Evolutionary conservation across 192 early-diverging fungal species (phyloP).

Genomic region (Rhizoclosmatium sp.): DNA sequence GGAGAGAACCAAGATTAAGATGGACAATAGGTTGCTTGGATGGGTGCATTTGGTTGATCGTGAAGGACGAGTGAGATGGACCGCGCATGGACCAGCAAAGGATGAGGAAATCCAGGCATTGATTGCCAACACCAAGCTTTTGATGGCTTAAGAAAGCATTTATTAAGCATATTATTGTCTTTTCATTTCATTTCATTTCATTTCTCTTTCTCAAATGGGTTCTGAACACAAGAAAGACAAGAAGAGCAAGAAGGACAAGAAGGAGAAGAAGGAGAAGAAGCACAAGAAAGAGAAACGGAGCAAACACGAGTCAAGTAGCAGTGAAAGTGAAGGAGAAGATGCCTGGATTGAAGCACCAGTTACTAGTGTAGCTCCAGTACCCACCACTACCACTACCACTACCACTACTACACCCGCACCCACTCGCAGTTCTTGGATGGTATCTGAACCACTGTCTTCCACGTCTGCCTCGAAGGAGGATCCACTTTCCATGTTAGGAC

Average conservation of each 20-base stretch:
- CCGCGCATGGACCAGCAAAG: slow-evolving; percentile 58
- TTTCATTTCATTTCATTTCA: too few species aligned
- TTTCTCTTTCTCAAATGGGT: not conserved
- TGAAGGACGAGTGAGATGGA: slow-evolving; percentile 50
- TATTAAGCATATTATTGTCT: too few species aligned
- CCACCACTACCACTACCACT: not conserved
- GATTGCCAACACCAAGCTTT: slow-evolving; percentile 21
- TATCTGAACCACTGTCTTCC: not conserved
- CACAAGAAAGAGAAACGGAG: not conserved
- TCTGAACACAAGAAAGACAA: not conserved
- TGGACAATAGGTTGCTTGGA: slow-evolving; percentile 55
- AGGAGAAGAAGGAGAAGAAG: slow-evolving; percentile 47
- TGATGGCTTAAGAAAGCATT: slow-evolving; percentile 11
- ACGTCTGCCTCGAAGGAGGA: not conserved
- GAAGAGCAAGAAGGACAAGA: slow-evolving; percentile 31
- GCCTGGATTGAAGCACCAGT: slow-evolving; percentile 46
- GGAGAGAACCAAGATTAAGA: slow-evolving; percentile 42
- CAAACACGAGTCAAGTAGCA: not conserved
- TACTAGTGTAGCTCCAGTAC: not conserved
- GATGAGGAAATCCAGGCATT: slow-evolving; percentile 49
- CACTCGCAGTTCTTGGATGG: slow-evolving; percentile 49
- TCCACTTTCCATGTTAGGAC: slow-evolving; percentile 15
- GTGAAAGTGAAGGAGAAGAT: slow-evolving; percentile 33
- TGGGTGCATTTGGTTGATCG: slow-evolving; percentile 61
- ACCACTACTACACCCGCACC: slow-evolving; percentile 8